A percentile compares a stretch with the other conserved stretches of the same genome.
Conservation (phyloP, 2,329 filamentous ascomycete genomes). For the Aspergillus tanneri region DNA sequence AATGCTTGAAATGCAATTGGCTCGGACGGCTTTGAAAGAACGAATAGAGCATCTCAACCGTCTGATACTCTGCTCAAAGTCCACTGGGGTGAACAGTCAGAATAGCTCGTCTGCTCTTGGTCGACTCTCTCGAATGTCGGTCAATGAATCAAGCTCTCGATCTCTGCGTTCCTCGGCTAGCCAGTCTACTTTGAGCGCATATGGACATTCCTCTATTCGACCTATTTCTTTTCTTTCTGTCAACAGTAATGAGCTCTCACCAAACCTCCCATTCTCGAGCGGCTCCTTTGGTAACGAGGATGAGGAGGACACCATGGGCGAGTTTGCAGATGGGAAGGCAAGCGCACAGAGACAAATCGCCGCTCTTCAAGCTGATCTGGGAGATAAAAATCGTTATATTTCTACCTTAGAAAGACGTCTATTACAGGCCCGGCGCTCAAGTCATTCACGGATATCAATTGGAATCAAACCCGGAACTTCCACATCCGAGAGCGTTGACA, state of each 20-base stretch:
- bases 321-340: slow-evolving; percentile 83
- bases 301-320: slow-evolving; percentile 71
- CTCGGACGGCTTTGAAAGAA: slow-evolving; percentile 92
- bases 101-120: slow-evolving; percentile 69
- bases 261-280: slow-evolving; percentile 30
- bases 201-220: slow-evolving; percentile 57
- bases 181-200: slow-evolving; percentile 55
- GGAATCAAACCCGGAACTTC: slow-evolving; percentile 65
- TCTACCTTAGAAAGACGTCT: slow-evolving; percentile 88
- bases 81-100: slow-evolving; percentile 82
- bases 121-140: slow-evolving; percentile 62
- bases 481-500: slow-evolving; percentile 76
- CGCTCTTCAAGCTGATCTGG: slow-evolving; percentile 89
- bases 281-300: slow-evolving; percentile 42
- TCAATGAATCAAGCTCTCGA: slow-evolving; percentile 43
- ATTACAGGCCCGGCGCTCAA: slow-evolving; percentile 83
- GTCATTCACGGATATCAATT: slow-evolving; percentile 81
- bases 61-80: slow-evolving; percentile 92
- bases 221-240: slow-evolving; percentile 66
- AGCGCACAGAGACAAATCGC: slow-evolving; percentile 80
- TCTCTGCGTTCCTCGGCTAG: slow-evolving; percentile 70
- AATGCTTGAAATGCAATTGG: slow-evolving; percentile 97
- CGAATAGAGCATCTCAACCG: slow-evolving; percentile 96
- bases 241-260: slow-evolving; percentile 42
- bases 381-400: slow-evolving; percentile 97